Evolutionary conservation across 176 grass and related monocot species (phyloP).

Genomic region (Areca catechu): DNA sequence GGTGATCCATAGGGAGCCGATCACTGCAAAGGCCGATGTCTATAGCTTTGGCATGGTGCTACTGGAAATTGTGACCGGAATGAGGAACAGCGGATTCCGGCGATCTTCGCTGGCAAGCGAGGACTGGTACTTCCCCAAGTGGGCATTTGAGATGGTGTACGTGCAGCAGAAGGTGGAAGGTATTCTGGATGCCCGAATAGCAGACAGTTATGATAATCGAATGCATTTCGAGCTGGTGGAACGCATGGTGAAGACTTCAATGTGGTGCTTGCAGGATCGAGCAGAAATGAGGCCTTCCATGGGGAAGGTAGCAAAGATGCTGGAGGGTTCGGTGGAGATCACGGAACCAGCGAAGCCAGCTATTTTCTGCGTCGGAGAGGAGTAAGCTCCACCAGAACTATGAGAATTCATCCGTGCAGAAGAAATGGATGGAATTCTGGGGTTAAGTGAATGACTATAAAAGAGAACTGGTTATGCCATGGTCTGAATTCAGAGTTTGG

Average conservation of each 20-base stretch:
- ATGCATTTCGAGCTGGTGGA: conserved; percentile 42
- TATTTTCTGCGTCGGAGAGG: no score
- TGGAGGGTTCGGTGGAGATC: conserved; percentile 86
- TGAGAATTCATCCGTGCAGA: no score
- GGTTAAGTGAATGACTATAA: neutral
- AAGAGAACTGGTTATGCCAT: conserved; percentile 29
- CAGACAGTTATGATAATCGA: conserved; percentile 32
- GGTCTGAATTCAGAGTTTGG: no score
- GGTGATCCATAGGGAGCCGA: conserved; percentile 89
- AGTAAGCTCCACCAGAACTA: no score
- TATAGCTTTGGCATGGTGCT: conserved; percentile 97
- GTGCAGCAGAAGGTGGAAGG: conserved; percentile 66
- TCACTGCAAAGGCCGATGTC: conserved; percentile 89
- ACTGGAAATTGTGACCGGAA: conserved; percentile 75
- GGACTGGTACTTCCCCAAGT: conserved; percentile 82
- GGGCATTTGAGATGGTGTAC: conserved; percentile 90
- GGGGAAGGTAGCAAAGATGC: conserved; percentile 95
- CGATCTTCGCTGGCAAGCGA: conserved; percentile 65
- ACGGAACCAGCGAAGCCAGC: conserved; percentile 27
- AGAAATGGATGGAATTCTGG: no score
- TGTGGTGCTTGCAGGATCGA: conserved; percentile 97
- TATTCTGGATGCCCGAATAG: conserved; percentile 61
- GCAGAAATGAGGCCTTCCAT: conserved; percentile 75
- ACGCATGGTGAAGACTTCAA: conserved; percentile 94
- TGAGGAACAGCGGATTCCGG: conserved; percentile 67